A percentile compares a stretch with the other conserved stretches of the same genome.
These are phyloP conservation scores for Sergeia podlipaevii DNA, from an alignment of 208 protist genomes.

Conservation along the genomic window DNA sequence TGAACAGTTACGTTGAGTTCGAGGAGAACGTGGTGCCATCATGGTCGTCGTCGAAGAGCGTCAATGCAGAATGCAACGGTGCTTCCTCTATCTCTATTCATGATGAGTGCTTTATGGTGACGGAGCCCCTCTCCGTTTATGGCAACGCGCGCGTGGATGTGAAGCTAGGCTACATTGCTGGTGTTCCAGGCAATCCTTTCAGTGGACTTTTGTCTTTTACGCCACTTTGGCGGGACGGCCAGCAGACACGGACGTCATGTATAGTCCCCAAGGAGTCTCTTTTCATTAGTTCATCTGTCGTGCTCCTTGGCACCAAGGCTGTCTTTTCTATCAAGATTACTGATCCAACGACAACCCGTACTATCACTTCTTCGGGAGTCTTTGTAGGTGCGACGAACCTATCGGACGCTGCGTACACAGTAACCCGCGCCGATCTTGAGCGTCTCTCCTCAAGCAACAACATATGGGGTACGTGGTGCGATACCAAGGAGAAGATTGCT, in stretches of 20 bases:
- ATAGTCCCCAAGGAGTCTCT: conserved; percentile 46
- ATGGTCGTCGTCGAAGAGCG: conserved; percentile 63
- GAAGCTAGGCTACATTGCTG: conserved; percentile 55
- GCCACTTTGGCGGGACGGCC: conserved; percentile 57
- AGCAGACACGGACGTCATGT: conserved; percentile 23
- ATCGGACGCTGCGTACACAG: conserved; percentile 24
- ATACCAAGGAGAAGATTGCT: conserved; percentile 47
- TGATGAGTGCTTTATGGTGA: conserved; percentile 59
- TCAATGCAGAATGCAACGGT: conserved; percentile 58
- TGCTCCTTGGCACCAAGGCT: conserved; percentile 58
- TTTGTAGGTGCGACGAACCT: conserved; percentile 79
- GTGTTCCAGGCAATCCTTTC: conserved; percentile 72
- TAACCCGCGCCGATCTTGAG: conserved; percentile 59
- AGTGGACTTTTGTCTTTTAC: conserved; percentile 69
- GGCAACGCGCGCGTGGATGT: conserved; percentile 61
- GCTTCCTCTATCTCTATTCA: conserved; percentile 36
- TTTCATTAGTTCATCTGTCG: conserved; percentile 51
- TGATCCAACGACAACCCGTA: conserved; percentile 15
- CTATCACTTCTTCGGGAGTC: conserved; percentile 37
- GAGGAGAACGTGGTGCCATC: conserved; percentile 59
- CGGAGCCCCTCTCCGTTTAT: conserved; percentile 45
- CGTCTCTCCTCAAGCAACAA: conserved; percentile 47
- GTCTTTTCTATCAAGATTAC: conserved; percentile 34
- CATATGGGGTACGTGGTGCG: conserved; percentile 83
- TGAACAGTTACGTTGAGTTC: conserved; percentile 68